phyloP scores from a whole-genome alignment of 805 yeast genomes.

The Wickerhamiella bombiphila region DNA sequence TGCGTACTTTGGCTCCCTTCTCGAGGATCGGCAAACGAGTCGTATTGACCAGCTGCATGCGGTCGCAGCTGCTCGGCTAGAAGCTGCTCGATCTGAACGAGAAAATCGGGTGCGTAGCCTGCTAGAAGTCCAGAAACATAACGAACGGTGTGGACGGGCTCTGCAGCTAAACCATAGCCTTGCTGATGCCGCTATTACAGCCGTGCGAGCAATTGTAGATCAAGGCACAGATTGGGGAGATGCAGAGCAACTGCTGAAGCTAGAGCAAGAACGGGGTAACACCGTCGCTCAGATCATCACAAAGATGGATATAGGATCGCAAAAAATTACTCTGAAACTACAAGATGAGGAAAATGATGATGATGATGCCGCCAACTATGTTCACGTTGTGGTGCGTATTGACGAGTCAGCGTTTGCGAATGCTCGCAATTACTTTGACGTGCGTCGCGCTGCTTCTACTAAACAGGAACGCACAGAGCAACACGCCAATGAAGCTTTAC shows the following conservation, averaged over 20 bases:
- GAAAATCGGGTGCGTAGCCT: slow-evolving; percentile 53
- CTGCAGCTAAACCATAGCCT: slow-evolving; percentile 53
- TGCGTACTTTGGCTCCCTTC: slow-evolving; percentile 68
- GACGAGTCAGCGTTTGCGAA: slow-evolving; percentile 72
- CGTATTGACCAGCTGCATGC: slow-evolving; percentile 42
- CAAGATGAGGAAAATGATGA: slow-evolving; percentile 31
- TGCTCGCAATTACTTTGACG: slow-evolving; percentile 66
- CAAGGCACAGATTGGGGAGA: slow-evolving; percentile 92
- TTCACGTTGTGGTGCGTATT: slow-evolving; percentile 53
- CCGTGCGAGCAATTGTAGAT: slow-evolving; percentile 51
- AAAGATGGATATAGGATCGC: slow-evolving; percentile 53
- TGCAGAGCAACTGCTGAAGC: slow-evolving; percentile 57
- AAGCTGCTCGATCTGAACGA: slow-evolving; percentile 62
- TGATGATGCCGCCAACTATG: slow-evolving; percentile 23
- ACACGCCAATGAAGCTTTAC: slow-evolving; percentile 62
- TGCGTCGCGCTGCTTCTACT: slow-evolving; percentile 56
- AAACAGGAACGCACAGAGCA: slow-evolving; percentile 72
- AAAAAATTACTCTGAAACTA: slow-evolving; percentile 45
- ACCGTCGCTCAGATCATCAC: slow-evolving; percentile 46
- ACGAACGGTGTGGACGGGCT: slow-evolving; percentile 55
- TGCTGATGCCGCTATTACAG: slow-evolving; percentile 56
- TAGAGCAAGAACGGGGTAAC: slow-evolving; percentile 56
- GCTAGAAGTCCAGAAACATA: slow-evolving; percentile 44
- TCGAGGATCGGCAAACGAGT: slow-evolving; percentile 62
- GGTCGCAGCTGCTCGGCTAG: slow-evolving; percentile 60